Base-by-base conservation (phyloP, 2,329 filamentous ascomycete genomes). In the Pseudogymnoascus sp. region DNA sequence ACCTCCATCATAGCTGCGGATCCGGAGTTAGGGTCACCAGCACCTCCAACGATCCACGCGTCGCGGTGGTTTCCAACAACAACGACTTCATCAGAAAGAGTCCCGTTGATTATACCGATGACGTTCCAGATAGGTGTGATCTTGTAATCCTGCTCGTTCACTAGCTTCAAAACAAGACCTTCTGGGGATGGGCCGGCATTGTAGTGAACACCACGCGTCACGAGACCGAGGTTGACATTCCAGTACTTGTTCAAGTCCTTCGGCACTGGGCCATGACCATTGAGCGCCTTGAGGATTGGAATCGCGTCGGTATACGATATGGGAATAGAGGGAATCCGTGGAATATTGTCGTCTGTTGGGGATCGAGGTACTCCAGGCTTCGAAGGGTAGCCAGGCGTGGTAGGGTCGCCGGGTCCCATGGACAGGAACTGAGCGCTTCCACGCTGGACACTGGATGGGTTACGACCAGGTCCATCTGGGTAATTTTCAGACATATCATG, bases 61-160 rank as follows among this genome's bases (percentile, higher is more conserved):
- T 96, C 92, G 36, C 92, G 86, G 72, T 96, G 93, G 71, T 96
- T 96, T n/a, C 93, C 92, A 34, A 97, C 78, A 3, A 99, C 82
- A 53, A 99, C 81, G 0, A 96, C 91, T 71, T 97, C 92, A 69
- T 96, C 87, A 0, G 87, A 80, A 37, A 95, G 85, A 0, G 89
- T 89, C 8, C 93, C 95, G 70, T 96, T 96, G 73, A 99, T 90
- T 53, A 95, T 81, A 50, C 93, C 93, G 67, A 97, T 93, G 2
- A 95, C 90, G 72, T 99, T 89, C 92, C 92, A 96, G 61, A 93
- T 79, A 3, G 90, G 89, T 0, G 89, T 95, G 0, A 84, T 93
- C 12, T 86, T 85, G 71, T 96, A 95, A 53, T 91, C 85, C 76
- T 96, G 91, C 70, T 91, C 80, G 70, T 93, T 96, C 71, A 83